Evolutionary conservation across 345 rosid species (phyloP).

Genomic region (Eucalyptus brandiana): DNA sequence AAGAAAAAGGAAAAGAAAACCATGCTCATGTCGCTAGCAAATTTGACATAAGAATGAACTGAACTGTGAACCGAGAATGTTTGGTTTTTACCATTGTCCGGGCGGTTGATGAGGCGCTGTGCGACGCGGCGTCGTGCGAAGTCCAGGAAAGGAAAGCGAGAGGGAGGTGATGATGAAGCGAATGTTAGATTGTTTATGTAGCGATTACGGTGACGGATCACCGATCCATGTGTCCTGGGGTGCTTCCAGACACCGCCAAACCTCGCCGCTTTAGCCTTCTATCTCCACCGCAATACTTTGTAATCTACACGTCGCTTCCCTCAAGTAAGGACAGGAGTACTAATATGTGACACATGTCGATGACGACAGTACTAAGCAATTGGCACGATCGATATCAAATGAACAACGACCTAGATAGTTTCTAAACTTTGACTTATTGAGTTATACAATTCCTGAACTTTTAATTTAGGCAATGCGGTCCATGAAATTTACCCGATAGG

Average conservation of each 20-base stretch:
- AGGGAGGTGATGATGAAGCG: background rate
- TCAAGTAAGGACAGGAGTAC: rapidly evolving
- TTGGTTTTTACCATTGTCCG: background rate
- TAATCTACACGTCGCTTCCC: too few relatives aligned
- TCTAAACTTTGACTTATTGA: too few relatives aligned
- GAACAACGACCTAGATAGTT: rapidly evolving
- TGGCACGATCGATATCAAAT: too few relatives aligned
- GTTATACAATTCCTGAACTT: rapidly evolving
- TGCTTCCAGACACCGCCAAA: background rate
- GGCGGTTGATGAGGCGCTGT: background rate
- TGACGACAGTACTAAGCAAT: background rate
- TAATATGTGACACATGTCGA: background rate
- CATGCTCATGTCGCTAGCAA: background rate
- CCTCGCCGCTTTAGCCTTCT: background rate
- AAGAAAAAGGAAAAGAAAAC: background rate
- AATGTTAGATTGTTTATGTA: background rate
- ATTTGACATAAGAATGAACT: background rate
- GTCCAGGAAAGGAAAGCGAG: background rate
- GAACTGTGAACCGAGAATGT: background rate
- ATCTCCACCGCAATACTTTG: background rate
- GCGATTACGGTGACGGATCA: background rate
- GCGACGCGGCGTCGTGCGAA: background rate
- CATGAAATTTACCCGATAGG: too few relatives aligned
- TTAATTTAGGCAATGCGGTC: rapidly evolving
- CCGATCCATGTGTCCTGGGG: background rate